phyloP scores from a whole-genome alignment of 2,329 filamentous ascomycete genomes.

The Penicillium expansum region DNA sequence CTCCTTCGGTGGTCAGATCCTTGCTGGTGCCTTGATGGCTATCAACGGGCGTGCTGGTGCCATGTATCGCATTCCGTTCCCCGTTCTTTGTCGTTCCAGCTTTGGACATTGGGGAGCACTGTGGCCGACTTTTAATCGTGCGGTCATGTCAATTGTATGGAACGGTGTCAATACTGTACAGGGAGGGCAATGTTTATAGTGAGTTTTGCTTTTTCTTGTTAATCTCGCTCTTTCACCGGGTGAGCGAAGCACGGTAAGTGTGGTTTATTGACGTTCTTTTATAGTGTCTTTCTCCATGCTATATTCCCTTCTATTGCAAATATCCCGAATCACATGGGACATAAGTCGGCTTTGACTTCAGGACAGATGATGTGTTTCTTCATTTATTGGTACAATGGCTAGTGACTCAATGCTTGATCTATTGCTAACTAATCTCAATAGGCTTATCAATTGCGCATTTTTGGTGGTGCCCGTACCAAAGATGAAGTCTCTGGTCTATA shows the following conservation, averaged over 20 bases:
- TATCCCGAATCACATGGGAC: conserved; percentile 42
- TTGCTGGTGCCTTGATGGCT: conserved; percentile 36
- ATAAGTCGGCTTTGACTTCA: conserved; percentile 41
- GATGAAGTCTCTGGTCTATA: conserved; percentile 36
- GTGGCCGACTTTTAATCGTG: conserved; percentile 43
- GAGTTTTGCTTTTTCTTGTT: background rate
- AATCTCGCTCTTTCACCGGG: background rate
- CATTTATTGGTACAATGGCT: conserved; percentile 36
- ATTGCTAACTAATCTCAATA: background rate
- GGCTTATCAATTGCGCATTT: conserved; percentile 41
- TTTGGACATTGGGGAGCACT: conserved; percentile 48
- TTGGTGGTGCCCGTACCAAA: conserved; percentile 41
- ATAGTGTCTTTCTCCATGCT: conserved; percentile 42
- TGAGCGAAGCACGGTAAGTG: background rate
- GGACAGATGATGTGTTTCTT: conserved; percentile 45
- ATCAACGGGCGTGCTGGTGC: conserved; percentile 46
- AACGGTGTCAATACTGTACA: conserved; percentile 44
- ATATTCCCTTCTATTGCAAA: conserved; percentile 43
- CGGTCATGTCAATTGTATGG: conserved; percentile 49
- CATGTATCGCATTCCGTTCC: conserved; percentile 46
- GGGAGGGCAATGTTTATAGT: conserved; percentile 40
- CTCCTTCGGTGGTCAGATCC: conserved; percentile 42
- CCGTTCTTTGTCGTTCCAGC: conserved; percentile 43
- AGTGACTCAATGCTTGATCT: background rate
- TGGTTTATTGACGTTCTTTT: background rate